Conservation (phyloP, 805 yeast genomes). For the Saitoella complicata region DNA sequence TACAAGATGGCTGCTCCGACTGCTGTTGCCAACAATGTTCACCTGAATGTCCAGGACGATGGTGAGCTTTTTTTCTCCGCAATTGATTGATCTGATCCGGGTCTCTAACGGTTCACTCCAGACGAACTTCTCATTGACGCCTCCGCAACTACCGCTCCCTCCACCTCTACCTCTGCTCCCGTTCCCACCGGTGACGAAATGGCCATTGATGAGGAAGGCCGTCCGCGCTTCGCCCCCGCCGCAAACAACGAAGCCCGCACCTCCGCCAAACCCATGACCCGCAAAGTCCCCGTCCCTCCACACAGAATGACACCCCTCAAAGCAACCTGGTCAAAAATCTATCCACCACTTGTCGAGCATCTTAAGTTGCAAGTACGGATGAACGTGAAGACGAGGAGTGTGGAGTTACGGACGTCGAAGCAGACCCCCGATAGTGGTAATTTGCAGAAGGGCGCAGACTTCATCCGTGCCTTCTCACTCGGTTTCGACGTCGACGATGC, state of each 20-base stretch:
- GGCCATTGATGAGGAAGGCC: conserved; percentile 54
- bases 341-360: conserved; percentile 91
- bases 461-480: conserved; percentile 81
- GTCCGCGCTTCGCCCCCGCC: conserved; percentile 46
- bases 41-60: too few species aligned
- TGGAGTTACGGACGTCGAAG: conserved; percentile 70
- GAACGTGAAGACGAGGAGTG: conserved; percentile 77
- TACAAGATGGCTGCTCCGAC: too few species aligned
- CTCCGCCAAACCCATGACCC: conserved; percentile 56
- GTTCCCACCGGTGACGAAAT: background rate
- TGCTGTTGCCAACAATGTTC: too few species aligned
- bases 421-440: conserved; percentile 85
- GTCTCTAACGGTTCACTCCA: too few species aligned
- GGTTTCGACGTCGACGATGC: conserved; percentile 98
- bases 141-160: too few species aligned
- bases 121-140: too few species aligned
- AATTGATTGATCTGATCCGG: too few species aligned
- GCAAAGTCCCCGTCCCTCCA: conserved; percentile 90
- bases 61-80: too few species aligned
- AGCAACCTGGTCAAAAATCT: conserved; percentile 80
- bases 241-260: conserved; percentile 11
- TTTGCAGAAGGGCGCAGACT: conserved; percentile 94
- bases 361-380: conserved; percentile 88
- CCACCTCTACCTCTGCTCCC: too few species aligned
- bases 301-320: conserved; percentile 93